These are phyloP conservation scores for Verticillium albo-atrum DNA, from an alignment of 2,329 filamentous ascomycete species.

Conservation along the genomic window DNA sequence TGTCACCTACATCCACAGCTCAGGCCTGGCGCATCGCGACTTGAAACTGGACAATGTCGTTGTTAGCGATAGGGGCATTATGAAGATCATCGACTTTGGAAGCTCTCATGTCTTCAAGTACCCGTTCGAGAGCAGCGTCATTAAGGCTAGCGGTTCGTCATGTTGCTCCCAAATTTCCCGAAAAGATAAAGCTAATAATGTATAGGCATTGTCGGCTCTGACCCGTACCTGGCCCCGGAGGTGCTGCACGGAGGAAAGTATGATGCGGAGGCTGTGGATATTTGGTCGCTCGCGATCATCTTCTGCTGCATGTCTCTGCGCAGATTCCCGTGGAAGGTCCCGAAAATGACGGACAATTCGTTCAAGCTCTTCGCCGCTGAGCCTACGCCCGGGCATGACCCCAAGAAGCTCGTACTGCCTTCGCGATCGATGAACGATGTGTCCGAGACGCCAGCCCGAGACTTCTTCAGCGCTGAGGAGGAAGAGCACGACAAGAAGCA, in stretches of 20 bases:
- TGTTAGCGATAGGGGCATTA: slow-evolving; percentile 91
- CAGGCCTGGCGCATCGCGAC: slow-evolving; percentile 92
- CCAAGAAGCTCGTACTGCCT: slow-evolving; percentile 45
- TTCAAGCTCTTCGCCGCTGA: slow-evolving; percentile 88
- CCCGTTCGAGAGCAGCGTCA: slow-evolving; percentile 88
- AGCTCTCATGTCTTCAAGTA: slow-evolving; percentile 97
- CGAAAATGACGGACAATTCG: slow-evolving; percentile 85
- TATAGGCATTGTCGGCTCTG: slow-evolving; percentile 69
- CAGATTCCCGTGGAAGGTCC: slow-evolving; percentile 95
- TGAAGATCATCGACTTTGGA: slow-evolving; percentile 99
- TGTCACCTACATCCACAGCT: slow-evolving; percentile 89
- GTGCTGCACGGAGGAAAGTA: slow-evolving; percentile 94
- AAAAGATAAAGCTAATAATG: slow-evolving; percentile 1
- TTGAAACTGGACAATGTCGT: slow-evolving; percentile 97
- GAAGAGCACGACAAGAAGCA: slow-evolving; percentile 19
- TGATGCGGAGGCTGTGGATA: slow-evolving; percentile 88
- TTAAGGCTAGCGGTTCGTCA: slow-evolving; percentile 70
- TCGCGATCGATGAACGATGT: slow-evolving; percentile 41
- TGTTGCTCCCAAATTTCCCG: no score
- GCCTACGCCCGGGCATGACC: slow-evolving; percentile 70
- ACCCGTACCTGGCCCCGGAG: slow-evolving; percentile 94
- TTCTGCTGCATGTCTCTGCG: slow-evolving; percentile 98
- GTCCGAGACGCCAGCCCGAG: slow-evolving; percentile 31
- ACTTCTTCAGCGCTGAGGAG: slow-evolving; percentile 31
- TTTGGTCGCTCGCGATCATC: slow-evolving; percentile 98